phyloP scores from a whole-genome alignment of 305 asterid genomes.

The Fraxinus floribunda region DNA sequence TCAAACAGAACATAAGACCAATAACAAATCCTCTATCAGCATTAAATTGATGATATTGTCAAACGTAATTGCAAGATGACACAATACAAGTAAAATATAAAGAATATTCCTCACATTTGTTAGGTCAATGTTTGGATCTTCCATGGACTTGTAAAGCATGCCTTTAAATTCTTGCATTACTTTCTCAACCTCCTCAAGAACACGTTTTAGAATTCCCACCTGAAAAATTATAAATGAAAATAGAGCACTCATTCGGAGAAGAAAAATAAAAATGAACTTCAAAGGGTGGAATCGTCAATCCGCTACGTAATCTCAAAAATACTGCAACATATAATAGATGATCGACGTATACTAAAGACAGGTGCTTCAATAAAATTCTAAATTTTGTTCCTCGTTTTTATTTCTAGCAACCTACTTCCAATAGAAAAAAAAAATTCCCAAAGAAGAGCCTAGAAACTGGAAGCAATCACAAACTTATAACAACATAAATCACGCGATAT shows the following conservation, averaged over 20 bases:
- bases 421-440: background rate
- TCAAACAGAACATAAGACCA: conserved; percentile 9
- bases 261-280: conserved; percentile 2
- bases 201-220: conserved; percentile 99
- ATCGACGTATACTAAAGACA: background rate
- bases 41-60: conserved; percentile 6
- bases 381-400: conserved; percentile 12
- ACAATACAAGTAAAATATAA: conserved; percentile 8
- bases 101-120: conserved; percentile 60
- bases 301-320: background rate
- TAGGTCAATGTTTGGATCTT: conserved; percentile 90
- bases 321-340: background rate
- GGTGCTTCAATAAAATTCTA: background rate
- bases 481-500: background rate
- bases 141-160: conserved; percentile 94
- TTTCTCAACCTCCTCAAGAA: conserved; percentile 98
- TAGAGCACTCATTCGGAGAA: background rate
- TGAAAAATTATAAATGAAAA: conserved; percentile 35
- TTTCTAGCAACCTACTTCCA: conserved; percentile 9
- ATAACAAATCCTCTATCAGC: conserved; percentile 20
- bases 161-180: conserved; percentile 94
- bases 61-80: conserved; percentile 3
- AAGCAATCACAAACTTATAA: background rate
- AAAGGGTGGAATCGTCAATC: background rate
- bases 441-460: background rate